phyloP scores from a whole-genome alignment of 176 grass and related monocot genomes.

The Cymbopogon citratus region DNA sequence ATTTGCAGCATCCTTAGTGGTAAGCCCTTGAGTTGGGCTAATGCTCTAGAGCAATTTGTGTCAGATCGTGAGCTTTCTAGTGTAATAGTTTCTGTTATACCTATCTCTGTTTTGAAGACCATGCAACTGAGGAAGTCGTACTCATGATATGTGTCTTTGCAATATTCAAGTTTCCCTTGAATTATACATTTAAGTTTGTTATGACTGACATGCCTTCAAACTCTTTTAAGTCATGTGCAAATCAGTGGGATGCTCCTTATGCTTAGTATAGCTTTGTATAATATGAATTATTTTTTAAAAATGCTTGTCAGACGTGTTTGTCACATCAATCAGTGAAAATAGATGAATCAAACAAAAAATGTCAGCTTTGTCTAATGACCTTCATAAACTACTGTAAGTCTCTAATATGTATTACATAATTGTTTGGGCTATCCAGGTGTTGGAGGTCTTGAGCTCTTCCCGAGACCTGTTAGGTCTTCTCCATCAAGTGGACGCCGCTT shows the following conservation, averaged over 20 bases:
- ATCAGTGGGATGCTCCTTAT: neutral
- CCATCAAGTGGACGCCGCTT: conserved; percentile 48
- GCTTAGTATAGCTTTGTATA: neutral
- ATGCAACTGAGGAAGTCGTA: neutral
- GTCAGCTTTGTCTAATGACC: neutral
- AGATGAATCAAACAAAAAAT: neutral
- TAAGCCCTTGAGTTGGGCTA: neutral
- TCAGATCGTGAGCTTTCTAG: neutral
- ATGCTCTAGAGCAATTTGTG: neutral
- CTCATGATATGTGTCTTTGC: neutral
- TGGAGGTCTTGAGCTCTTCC: conserved; percentile 56
- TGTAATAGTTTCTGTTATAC: neutral
- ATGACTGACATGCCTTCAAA: neutral
- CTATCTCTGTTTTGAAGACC: neutral
- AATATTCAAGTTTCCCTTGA: neutral
- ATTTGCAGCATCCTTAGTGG: neutral
- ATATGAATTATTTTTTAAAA: neutral
- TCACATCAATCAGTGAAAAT: neutral
- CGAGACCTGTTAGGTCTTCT: conserved; percentile 57
- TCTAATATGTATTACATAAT: neutral
- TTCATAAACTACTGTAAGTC: neutral
- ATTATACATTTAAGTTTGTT: neutral
- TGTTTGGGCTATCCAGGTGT: conserved; percentile 41
- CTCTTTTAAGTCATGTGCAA: neutral
- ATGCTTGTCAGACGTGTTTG: neutral